Conservation (phyloP, 1,139 yeast species). For the Kodamaea alishanica region DNA sequence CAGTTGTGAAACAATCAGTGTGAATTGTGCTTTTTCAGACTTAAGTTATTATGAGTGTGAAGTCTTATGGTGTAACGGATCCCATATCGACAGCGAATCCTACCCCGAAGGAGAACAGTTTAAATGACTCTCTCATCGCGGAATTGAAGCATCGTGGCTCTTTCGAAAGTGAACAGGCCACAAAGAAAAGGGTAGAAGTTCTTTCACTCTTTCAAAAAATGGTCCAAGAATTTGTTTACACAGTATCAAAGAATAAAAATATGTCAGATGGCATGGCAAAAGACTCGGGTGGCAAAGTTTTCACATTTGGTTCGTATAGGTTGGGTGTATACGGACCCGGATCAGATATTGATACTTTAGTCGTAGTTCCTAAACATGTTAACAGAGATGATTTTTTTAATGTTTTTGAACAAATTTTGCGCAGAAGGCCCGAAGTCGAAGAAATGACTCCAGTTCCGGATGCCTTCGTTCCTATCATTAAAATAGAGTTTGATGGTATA, state of each 20-base stretch:
- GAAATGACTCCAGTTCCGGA: conserved; percentile 93
- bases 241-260: conserved; percentile 72
- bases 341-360: conserved; percentile 92
- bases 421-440: conserved; percentile 72
- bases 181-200: conserved; percentile 74
- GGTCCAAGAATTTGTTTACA: conserved; percentile 76
- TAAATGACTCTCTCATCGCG: conserved; percentile 74
- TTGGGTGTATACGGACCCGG: conserved; percentile 98
- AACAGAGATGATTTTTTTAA: conserved; percentile 82
- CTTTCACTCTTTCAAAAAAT: conserved; percentile 66
- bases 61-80: conserved; percentile 78
- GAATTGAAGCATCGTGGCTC: conserved; percentile 85
- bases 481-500: conserved; percentile 80
- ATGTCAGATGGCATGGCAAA: conserved; percentile 97
- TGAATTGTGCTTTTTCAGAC: too few species aligned
- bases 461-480: conserved; percentile 94
- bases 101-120: conserved; percentile 67
- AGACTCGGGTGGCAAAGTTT: conserved; percentile 96
- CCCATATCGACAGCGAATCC: conserved; percentile 86
- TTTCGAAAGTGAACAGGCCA: conserved; percentile 81
- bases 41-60: too few species aligned
- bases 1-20: too few species aligned
- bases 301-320: conserved; percentile 91
- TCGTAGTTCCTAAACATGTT: conserved; percentile 97
- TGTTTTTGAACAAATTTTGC: conserved; percentile 65